A percentile compares a stretch with the other conserved stretches of the same genome.
These are phyloP conservation scores for Phytopythium mirpurense DNA, from an alignment of 352 stramenopile genomes.

Conservation along the genomic window DNA sequence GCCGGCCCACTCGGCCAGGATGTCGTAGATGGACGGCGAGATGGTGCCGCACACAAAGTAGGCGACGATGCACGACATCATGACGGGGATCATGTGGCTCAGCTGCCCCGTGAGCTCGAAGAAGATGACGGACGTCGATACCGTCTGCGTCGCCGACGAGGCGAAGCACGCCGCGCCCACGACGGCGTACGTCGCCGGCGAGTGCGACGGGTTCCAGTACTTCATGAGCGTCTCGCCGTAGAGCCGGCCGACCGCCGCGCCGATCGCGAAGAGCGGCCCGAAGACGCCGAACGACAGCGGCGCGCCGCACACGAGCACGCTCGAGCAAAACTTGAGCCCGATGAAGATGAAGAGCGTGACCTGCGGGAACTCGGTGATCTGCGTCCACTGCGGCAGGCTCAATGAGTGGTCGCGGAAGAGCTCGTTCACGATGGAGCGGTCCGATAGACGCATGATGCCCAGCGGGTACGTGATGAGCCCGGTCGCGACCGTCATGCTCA, in stretches of 20 bases:
- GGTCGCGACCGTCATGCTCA: slow-evolving; percentile 56
- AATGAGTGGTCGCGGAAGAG: slow-evolving; percentile 62
- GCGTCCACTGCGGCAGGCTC: slow-evolving; percentile 54
- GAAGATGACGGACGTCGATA: slow-evolving; percentile 87
- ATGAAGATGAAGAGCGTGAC: slow-evolving; percentile 70
- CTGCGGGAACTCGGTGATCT: slow-evolving; percentile 48
- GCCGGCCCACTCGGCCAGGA: slow-evolving; percentile 67
- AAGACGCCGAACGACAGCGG: slow-evolving; percentile 79
- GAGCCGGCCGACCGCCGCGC: slow-evolving; percentile 59
- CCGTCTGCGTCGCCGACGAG: slow-evolving; percentile 86
- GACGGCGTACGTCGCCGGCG: slow-evolving; percentile 81
- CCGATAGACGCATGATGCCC: slow-evolving; percentile 64
- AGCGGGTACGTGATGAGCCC: slow-evolving; percentile 62
- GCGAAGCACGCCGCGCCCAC: slow-evolving; percentile 90
- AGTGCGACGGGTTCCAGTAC: slow-evolving; percentile 73
- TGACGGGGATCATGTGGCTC: slow-evolving; percentile 80
- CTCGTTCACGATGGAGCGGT: slow-evolving; percentile 70
- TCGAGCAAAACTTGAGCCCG: slow-evolving; percentile 64
- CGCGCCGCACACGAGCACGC: slow-evolving; percentile 61
- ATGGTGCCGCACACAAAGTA: slow-evolving; percentile 80
- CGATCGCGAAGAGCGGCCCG: slow-evolving; percentile 77
- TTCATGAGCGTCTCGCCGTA: slow-evolving; percentile 79
- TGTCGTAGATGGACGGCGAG: slow-evolving; percentile 83
- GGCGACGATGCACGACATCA: slow-evolving; percentile 72
- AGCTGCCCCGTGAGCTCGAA: slow-evolving; percentile 80